Conservation (phyloP, 768 basidiomycete genomes). For the Boletales sp. region DNA sequence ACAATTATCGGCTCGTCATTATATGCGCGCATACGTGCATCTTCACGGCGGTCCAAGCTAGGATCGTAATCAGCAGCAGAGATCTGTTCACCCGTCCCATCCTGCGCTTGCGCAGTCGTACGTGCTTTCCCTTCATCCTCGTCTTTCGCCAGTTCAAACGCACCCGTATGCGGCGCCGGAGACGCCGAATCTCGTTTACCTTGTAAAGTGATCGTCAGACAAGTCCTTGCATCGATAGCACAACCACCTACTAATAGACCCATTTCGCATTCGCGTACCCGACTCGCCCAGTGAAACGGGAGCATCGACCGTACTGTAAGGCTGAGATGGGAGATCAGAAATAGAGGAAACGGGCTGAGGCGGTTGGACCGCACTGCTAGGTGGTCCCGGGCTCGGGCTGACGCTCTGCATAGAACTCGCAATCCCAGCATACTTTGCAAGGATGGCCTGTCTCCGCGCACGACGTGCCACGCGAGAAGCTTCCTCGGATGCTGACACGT, state of each 20-base stretch:
- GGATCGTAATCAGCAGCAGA: slow-evolving; percentile 94
- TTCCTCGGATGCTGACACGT: slow-evolving; percentile 50
- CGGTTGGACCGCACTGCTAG: slow-evolving; percentile 75
- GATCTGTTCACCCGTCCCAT: slow-evolving; percentile 60
- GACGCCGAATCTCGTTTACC: slow-evolving; percentile 55
- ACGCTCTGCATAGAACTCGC: slow-evolving; percentile 41
- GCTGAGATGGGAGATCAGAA: slow-evolving; percentile 64
- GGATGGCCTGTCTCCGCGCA: slow-evolving; percentile 70
- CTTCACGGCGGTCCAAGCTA: slow-evolving; percentile 76
- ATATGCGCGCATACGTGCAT: slow-evolving; percentile 67
- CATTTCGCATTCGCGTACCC: slow-evolving; percentile 9
- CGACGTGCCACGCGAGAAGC: slow-evolving; percentile 63
- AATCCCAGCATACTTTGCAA: slow-evolving; percentile 66
- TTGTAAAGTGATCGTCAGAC: slow-evolving; percentile 16
- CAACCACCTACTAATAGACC: slow-evolving; percentile 19
- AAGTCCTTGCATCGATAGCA: background rate
- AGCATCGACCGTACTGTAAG: slow-evolving; percentile 41
- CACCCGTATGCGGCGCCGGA: slow-evolving; percentile 52
- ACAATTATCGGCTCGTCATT: slow-evolving; percentile 34
- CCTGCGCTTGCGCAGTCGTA: slow-evolving; percentile 42
- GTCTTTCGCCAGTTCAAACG: slow-evolving; percentile 69
- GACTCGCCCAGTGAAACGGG: slow-evolving; percentile 21
- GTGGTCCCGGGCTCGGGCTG: slow-evolving; percentile 58
- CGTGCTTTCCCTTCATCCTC: slow-evolving; percentile 48
- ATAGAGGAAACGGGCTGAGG: slow-evolving; percentile 53